phyloP scores from a whole-genome alignment of 176 grass and related monocot genomes.

The maize (Zea mays) region Zm-B73-REFERENCE-NAM-5.0 NC_050104.1:158392001-158392500 shows the following conservation, averaged over 20 bases:
- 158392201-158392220: conserved; percentile 73
- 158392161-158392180: conserved; percentile 48
- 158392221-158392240: conserved; percentile 47
- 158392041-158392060: conserved; percentile 65
- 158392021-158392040: conserved; percentile 50
- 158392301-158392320: conserved; percentile 50
- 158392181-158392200: conserved; percentile 69
- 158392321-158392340: conserved; percentile 45
- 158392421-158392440: conserved; percentile 52
- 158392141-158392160: conserved; percentile 61
- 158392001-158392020: conserved; percentile 51
- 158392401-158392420: conserved; percentile 39
- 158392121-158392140: conserved; percentile 53
- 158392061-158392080: conserved; percentile 65
- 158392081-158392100: conserved; percentile 36
- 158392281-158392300: conserved; percentile 41
- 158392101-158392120: conserved; percentile 41
- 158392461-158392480: conserved; percentile 43
- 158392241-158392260: conserved; percentile 55
- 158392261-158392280: conserved; percentile 53
- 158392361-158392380: conserved; percentile 46
- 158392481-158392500: conserved; percentile 41
- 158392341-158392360: conserved; percentile 40
- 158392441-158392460: conserved; percentile 48
- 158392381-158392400: conserved; percentile 46